phyloP scores from a whole-genome alignment of 2,329 filamentous ascomycete genomes.

The Neobulgaria alba region DNA sequence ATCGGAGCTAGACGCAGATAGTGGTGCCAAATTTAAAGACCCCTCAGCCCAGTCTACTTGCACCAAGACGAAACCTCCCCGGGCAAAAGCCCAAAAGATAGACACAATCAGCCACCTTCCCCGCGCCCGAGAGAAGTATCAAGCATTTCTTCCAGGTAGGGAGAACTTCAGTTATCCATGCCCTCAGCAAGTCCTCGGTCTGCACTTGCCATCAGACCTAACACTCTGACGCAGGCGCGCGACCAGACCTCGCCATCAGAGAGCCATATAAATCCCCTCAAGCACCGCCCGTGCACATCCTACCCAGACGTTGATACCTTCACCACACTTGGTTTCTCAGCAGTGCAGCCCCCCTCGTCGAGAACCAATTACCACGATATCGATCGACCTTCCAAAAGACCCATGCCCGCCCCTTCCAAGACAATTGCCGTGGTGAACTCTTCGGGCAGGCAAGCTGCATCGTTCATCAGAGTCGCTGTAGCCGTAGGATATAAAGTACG shows the following conservation, averaged over 20 bases:
- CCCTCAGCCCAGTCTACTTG: too few relatives aligned
- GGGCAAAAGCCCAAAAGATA: too few relatives aligned
- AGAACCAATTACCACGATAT: slow-evolving; percentile 11
- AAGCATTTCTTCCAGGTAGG: too few relatives aligned
- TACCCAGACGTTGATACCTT: slow-evolving; percentile 3
- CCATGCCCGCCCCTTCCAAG: slow-evolving; percentile 26
- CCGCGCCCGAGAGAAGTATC: too few relatives aligned
- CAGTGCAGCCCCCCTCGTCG: slow-evolving; percentile 12
- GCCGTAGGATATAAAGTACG: slow-evolving; percentile 90
- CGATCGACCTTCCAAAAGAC: slow-evolving; percentile 25
- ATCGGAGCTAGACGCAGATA: too few relatives aligned
- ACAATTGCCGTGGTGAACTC: slow-evolving; percentile 93
- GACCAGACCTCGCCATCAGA: too few relatives aligned
- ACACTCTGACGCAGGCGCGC: background rate
- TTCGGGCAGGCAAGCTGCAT: slow-evolving; percentile 90
- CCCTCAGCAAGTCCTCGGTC: background rate
- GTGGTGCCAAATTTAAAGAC: too few relatives aligned
- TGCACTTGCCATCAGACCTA: background rate
- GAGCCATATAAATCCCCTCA: background rate
- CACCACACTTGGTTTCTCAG: slow-evolving; percentile 10
- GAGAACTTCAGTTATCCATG: too few relatives aligned
- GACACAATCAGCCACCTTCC: too few relatives aligned
- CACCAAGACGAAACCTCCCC: too few relatives aligned
- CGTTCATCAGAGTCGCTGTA: slow-evolving; percentile 85
- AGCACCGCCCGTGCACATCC: slow-evolving; percentile 1